Percentiles rank a stretch among this genome's conserved stretches.
These are phyloP conservation scores for Pilaira anomala DNA, from an alignment of 192 early-diverging fungal species.

Conservation along the genomic window DNA sequence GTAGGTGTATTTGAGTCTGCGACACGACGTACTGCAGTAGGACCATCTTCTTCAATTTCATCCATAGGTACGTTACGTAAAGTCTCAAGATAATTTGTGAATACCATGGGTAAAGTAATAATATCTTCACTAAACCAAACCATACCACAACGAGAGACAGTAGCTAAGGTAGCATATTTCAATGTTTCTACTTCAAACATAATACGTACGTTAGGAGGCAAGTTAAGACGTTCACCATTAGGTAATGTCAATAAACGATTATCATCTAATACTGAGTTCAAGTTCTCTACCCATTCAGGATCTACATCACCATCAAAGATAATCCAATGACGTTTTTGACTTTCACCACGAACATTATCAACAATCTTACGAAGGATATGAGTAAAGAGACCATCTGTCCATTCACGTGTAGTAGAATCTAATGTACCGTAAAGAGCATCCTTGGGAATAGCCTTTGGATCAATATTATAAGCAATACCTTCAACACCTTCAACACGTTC, in stretches of 20 bases:
- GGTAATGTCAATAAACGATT: conserved; percentile 96
- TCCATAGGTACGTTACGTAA: conserved; percentile 72
- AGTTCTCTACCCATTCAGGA: conserved; percentile 99
- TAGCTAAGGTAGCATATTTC: conserved; percentile 95
- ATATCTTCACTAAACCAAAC: conserved; percentile 98
- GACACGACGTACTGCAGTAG: conserved; percentile 37
- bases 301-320: conserved; percentile 99
- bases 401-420: conserved; percentile 97
- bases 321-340: conserved; percentile 94
- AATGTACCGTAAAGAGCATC: conserved; percentile 95
- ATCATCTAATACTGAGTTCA: conserved; percentile 96
- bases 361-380: conserved; percentile 96
- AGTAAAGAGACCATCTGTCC: conserved; percentile 99
- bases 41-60: conserved; percentile 72
- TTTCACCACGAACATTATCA: conserved; percentile 97
- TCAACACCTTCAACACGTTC: conserved; percentile 87
- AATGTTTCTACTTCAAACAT: conserved; percentile 99
- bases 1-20: conserved; percentile 10
- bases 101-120: conserved; percentile 74
- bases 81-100: conserved; percentile 79
- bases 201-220: conserved; percentile 94
- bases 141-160: conserved; percentile 99
- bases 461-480: conserved; percentile 91
- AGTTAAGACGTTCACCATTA: conserved; percentile 94
- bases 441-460: conserved; percentile 98